A percentile compares a stretch with the other conserved stretches of the same genome.
Conservation (phyloP, 768 basidiomycete genomes). For the Psilocybe subaeruginosa region DNA sequence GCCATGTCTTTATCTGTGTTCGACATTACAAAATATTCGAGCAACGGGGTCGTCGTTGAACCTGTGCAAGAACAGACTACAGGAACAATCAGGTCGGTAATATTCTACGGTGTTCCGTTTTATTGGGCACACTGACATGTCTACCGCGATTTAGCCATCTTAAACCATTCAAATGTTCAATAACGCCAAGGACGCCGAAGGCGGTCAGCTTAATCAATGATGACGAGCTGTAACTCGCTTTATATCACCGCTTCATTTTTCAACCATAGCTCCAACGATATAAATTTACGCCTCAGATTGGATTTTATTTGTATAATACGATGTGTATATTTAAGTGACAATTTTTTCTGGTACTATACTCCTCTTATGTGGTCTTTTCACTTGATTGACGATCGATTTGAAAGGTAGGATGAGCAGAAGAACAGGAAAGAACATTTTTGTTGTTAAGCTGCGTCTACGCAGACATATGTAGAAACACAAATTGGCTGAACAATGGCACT, state of each 20-base stretch:
- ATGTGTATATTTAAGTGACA: too few relatives aligned
- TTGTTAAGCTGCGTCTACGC: too few relatives aligned
- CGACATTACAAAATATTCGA: conserved; percentile 34
- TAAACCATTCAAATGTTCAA: conserved; percentile 41
- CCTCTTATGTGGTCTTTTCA: too few relatives aligned
- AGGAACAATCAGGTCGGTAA: conserved; percentile 47
- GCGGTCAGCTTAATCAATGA: conserved; percentile 40
- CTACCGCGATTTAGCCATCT: conserved; percentile 35
- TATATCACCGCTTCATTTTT: background rate
- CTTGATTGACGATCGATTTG: too few relatives aligned
- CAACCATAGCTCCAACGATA: too few relatives aligned
- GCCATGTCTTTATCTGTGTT: conserved; percentile 46
- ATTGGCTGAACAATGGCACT: too few relatives aligned
- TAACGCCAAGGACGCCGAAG: conserved; percentile 42
- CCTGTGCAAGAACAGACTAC: conserved; percentile 42
- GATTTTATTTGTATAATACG: too few relatives aligned
- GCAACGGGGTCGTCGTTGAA: conserved; percentile 30
- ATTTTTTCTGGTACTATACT: too few relatives aligned
- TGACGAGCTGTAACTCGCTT: conserved; percentile 18
- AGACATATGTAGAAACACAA: too few relatives aligned
- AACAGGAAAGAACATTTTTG: too few relatives aligned
- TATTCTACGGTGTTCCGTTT: background rate
- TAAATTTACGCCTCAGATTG: background rate
- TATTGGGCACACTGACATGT: background rate
- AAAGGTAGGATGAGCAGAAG: too few relatives aligned